Percentiles rank a stretch among this genome's conserved stretches.
Conservation (phyloP, 2,329 filamentous ascomycete species). For the Myotisia sp. region DNA sequence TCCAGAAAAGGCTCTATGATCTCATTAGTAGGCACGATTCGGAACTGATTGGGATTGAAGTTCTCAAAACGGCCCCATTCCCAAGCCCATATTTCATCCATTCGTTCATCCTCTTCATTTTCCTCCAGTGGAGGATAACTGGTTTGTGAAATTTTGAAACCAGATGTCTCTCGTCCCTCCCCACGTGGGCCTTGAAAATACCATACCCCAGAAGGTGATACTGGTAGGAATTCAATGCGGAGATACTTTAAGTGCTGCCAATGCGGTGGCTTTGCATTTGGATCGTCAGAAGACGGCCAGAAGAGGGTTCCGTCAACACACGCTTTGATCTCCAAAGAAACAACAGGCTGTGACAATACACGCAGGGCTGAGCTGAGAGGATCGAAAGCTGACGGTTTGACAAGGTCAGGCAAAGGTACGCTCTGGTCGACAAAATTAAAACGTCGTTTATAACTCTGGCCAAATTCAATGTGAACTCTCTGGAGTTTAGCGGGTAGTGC, state of each 20-base stretch:
- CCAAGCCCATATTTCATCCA: constrained; percentile 1
- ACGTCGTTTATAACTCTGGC: background rate
- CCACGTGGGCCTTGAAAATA: constrained; percentile 6
- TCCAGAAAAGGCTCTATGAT: constrained; percentile 7
- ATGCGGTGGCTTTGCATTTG: constrained; percentile 16
- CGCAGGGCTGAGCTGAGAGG: constrained; percentile 7
- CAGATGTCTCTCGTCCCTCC: constrained; percentile 2
- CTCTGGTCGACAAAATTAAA: constrained; percentile 1
- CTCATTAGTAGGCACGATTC: constrained; percentile 6
- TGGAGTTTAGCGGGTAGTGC: constrained; percentile 3
- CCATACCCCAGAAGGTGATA: constrained; percentile 7
- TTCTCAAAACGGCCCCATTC: constrained; percentile 1
- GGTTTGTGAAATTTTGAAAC: constrained; percentile 3
- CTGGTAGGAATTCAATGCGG: constrained; percentile 5
- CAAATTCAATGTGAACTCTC: constrained; percentile 2
- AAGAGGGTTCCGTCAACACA: constrained; percentile 7
- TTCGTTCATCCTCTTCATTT: constrained; percentile 4
- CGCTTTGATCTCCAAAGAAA: constrained; percentile 1
- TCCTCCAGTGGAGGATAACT: constrained; percentile 6
- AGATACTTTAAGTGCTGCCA: constrained; percentile 7
- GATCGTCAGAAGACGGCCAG: constrained; percentile 5
- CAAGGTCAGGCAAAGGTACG: constrained; percentile 3
- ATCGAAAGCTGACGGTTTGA: constrained; percentile 5
- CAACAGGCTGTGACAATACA: constrained; percentile 5
- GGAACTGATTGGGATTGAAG: constrained; percentile 3